A percentile compares a stretch with the other conserved stretches of the same genome.
These are phyloP conservation scores for Aplosporella prunicola DNA, from an alignment of 2,329 filamentous ascomycete species.

Conservation along the genomic window DNA sequence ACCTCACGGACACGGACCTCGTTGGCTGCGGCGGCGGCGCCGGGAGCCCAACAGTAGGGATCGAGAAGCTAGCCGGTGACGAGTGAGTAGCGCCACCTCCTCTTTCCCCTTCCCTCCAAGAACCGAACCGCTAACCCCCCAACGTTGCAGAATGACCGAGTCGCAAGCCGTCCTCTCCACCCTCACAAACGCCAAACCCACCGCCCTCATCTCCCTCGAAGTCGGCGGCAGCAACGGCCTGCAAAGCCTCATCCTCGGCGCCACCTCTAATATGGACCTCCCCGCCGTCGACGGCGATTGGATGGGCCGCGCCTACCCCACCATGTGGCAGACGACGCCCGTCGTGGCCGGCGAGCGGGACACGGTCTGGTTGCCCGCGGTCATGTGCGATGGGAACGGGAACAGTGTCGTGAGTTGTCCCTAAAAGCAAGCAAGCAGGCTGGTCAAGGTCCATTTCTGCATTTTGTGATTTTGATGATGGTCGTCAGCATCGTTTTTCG, in stretches of 20 bases:
- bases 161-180: conserved; percentile 28
- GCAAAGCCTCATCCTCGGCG: conserved; percentile 29
- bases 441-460: neutral
- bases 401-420: conserved; percentile 23
- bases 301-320: conserved; percentile 42
- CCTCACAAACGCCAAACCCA: conserved; percentile 24
- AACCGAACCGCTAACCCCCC: too few species aligned
- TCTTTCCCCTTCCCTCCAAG: neutral
- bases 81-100: conserved; percentile 22
- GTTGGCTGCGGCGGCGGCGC: conserved; percentile 38
- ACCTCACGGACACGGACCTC: conserved; percentile 31
- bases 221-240: conserved; percentile 14
- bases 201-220: conserved; percentile 14
- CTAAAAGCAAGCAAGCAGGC: conserved; percentile 1
- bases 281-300: conserved; percentile 39
- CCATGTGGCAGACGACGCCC: conserved; percentile 35
- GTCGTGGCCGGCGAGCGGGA: conserved; percentile 33
- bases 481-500: too few species aligned
- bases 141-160: conserved; percentile 23
- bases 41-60: conserved; percentile 35
- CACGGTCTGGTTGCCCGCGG: conserved; percentile 31
- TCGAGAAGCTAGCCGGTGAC: conserved; percentile 29
- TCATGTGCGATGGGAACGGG: conserved; percentile 33
- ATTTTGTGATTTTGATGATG: too few species aligned
- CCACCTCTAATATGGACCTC: conserved; percentile 30